phyloP scores from a whole-genome alignment of 2,329 filamentous ascomycete species.

The Paracoccidioides brasiliensis region DNA sequence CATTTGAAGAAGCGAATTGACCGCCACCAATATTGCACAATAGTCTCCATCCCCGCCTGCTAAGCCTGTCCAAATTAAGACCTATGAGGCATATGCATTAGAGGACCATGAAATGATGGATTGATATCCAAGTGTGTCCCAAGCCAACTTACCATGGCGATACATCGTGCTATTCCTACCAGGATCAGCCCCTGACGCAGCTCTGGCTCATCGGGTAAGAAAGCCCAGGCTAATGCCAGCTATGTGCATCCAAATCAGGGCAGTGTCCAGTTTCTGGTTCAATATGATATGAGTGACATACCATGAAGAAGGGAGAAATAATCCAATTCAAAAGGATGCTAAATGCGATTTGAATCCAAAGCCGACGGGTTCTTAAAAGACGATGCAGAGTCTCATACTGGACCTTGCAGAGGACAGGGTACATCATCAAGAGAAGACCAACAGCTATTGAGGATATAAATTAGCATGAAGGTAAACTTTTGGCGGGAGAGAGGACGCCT shows the following conservation, averaged over 20 bases:
- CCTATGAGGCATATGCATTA: slow-evolving; percentile 19
- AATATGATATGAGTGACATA: slow-evolving; percentile 21
- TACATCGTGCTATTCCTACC: slow-evolving; percentile 73
- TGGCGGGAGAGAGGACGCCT: too few relatives aligned
- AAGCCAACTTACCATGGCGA: slow-evolving; percentile 57
- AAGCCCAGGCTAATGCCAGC: slow-evolving; percentile 39
- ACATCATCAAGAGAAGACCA: too few relatives aligned
- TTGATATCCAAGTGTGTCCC: not conserved
- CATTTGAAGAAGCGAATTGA: slow-evolving; percentile 65
- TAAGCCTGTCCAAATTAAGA: slow-evolving; percentile 64
- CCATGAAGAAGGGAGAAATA: slow-evolving; percentile 70
- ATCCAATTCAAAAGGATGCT: slow-evolving; percentile 73
- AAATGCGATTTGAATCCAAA: slow-evolving; percentile 72
- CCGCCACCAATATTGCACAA: slow-evolving; percentile 64
- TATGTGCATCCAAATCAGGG: slow-evolving; percentile 17
- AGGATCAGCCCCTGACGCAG: slow-evolving; percentile 57
- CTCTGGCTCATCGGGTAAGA: slow-evolving; percentile 38
- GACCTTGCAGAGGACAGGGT: slow-evolving; percentile 56
- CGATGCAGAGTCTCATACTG: slow-evolving; percentile 61
- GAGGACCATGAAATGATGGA: not conserved
- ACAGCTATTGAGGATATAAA: too few relatives aligned
- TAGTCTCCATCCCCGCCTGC: slow-evolving; percentile 70
- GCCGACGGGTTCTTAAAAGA: slow-evolving; percentile 44
- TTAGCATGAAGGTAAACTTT: too few relatives aligned
- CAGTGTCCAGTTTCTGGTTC: too few relatives aligned